These are phyloP conservation scores for Euphorbia corollata DNA, from an alignment of 441 rosid genomes.

Conservation along the genomic window DNA sequence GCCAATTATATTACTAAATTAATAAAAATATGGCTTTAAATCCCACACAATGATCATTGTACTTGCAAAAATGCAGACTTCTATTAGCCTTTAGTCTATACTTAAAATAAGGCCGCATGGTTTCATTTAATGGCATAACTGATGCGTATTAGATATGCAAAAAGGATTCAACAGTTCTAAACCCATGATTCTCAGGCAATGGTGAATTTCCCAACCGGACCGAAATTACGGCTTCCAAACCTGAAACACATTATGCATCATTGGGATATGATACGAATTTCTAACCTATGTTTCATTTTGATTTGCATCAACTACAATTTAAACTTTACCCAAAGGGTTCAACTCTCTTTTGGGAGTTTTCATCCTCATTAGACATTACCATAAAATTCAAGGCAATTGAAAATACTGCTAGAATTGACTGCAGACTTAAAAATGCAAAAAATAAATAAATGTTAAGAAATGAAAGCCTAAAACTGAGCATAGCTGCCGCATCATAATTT, in stretches of 20 bases:
- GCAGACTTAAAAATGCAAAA: too few relatives aligned
- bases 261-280: background rate
- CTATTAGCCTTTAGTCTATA: too few relatives aligned
- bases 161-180: conserved; percentile 63
- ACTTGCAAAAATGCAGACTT: background rate
- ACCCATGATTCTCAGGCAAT: conserved; percentile 62
- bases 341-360: background rate
- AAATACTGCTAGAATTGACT: background rate
- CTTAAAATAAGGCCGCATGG: too few relatives aligned
- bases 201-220: conserved; percentile 71
- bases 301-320: background rate
- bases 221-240: conserved; percentile 56
- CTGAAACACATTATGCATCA: conserved; percentile 23
- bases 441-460: too few relatives aligned
- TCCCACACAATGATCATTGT: background rate
- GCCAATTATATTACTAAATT: too few relatives aligned
- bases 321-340: background rate
- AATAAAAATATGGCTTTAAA: too few relatives aligned
- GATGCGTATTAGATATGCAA: conserved; percentile 32
- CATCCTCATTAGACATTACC: background rate
- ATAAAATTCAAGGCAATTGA: background rate
- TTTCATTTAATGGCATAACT: too few relatives aligned
- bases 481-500: too few relatives aligned
- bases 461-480: too few relatives aligned
- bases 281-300: background rate